Base-by-base conservation (phyloP, 1,284 basidiomycete genomes). In the Vanrija sp. region DNA sequence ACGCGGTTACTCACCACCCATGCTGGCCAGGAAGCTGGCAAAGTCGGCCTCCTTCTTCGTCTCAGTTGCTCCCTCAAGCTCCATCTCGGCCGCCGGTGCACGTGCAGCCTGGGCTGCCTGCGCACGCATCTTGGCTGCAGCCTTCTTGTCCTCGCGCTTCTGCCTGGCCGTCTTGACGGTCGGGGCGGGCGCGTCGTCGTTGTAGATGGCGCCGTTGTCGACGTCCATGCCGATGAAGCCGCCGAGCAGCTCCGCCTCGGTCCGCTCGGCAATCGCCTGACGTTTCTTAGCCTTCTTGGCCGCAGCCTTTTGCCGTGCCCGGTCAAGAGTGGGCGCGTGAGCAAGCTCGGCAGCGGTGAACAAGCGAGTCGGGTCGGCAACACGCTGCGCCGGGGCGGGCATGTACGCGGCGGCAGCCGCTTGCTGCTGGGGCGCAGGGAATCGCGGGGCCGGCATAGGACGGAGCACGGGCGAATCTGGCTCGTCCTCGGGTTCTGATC, bases 261-360 rank as follows among this genome's bases (percentile, higher is more conserved):
- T 73, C 26, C 57, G 49, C 45, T 68, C 72, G 1, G 65, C 67
- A 1, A 70, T 71, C 9, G 64, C 66, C 43, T 64, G 63, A 39
- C 65, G 60, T 55, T 69, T 73, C 61, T 73, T 74, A 44, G 73
- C 75, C 56, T 74, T 74, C 64, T 77, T 77, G 18, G 71, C 69
- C 18, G 65, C 61, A 47, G 68, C 62, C 58, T 75, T 76, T 14
- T 64, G 51, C 29, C 64, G 64, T 44, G 68, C 67, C 14, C 70
- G 56, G 48, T 72, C 72, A 21, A 73, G 56, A 10, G 72, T 50
- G 3, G 70, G 70, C 6, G 73, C 57, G 2, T 69, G 54, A 0
- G 72, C 67, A 16, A 74, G 65, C 61, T 77, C 75, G 38, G 73
- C 72, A 6, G 68, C 51, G 5, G 74, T 71, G 63, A 77, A 77